Conservation (phyloP, 2,329 filamentous ascomycete genomes). For the Aureobasidium sp. region DNA sequence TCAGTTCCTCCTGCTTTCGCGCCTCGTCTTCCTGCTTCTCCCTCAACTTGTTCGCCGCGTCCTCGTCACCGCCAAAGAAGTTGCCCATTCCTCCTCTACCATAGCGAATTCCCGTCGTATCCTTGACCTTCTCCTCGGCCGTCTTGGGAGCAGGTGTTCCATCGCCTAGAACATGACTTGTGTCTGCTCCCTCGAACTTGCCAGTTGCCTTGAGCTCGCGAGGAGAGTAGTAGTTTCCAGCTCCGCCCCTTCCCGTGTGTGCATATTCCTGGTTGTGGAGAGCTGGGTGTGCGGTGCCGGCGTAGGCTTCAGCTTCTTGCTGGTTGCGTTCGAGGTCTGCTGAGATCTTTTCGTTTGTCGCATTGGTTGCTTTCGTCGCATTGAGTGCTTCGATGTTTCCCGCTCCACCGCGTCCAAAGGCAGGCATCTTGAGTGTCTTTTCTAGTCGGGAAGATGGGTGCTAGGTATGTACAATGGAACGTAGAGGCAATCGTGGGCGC, state of each 20-base stretch:
- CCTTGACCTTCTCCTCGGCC: background rate
- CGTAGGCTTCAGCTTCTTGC: conserved; percentile 15
- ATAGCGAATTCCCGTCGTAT: background rate
- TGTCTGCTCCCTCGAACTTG: conserved; percentile 23
- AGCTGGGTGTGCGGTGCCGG: conserved; percentile 13
- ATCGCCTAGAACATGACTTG: conserved; percentile 18
- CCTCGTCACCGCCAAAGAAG: conserved; percentile 29
- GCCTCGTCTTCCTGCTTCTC: conserved; percentile 22
- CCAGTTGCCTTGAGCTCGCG: conserved; percentile 30
- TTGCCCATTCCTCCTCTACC: conserved; percentile 41
- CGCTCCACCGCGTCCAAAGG: conserved; percentile 34
- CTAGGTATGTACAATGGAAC: background rate
- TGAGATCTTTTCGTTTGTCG: conserved; percentile 18
- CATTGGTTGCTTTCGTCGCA: conserved; percentile 12
- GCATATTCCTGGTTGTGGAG: conserved; percentile 30
- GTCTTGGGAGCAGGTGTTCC: conserved; percentile 2
- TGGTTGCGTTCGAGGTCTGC: conserved; percentile 33
- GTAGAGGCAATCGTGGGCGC: background rate
- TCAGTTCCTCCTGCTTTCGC: conserved; percentile 20
- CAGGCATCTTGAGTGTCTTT: background rate
- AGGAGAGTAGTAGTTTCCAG: conserved; percentile 39
- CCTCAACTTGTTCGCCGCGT: conserved; percentile 21
- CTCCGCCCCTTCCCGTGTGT: conserved; percentile 36
- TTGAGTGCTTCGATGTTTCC: conserved; percentile 31
- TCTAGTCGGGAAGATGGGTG: background rate